Base-by-base conservation (phyloP, 768 basidiomycete species). In the Basidioascus undulatus region DNA sequence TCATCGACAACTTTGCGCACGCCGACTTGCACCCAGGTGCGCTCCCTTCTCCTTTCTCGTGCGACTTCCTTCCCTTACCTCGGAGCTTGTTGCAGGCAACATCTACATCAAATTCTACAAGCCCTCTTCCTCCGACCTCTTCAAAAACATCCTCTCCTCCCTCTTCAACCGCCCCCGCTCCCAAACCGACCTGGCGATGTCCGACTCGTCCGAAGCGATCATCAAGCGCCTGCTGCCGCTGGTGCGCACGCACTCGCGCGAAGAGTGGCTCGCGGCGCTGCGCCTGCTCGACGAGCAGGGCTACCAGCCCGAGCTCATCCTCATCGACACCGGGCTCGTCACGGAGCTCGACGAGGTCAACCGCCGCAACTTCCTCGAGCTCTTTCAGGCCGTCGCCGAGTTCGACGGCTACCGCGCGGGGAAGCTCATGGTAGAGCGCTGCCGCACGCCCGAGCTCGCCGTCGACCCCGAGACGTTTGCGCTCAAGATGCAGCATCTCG, bases 71-170 rank as follows among this genome's bases (percentile, higher is more conserved):
- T 6, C 24, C 21, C 18, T 19, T 15, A 42, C 47, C 56, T 67
- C 79, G 4, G 81, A 83, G 54, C 68, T 83, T 18, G 81, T 82
- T 55, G 78, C 81, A 3, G 89, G 89, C 24, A 96, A 96, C 56
- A 87, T 94, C 59, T 80, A 92, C 75, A 72, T 98, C 63, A 92
- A 89, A 55, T 96, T 96, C 62, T 76, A 72, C 53, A 81, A 79
- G 55, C 70, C 76, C 8, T 68, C 71, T 1, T 76, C 81, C 0
- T 59, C 63, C 33, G 64, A 71, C 49, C 62, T 81, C 35, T 57
- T 82, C 32, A 59, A 63, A 47, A 71, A 69, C 48, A 59, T 83
- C 38, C 69, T 71, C 50, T 55, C 62, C 30, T 40, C 43, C 27
- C 18, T 51, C 42, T 6, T 50, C 38, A 33, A 42, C 42, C n/a